Percentiles rank a stretch among this genome's conserved stretches.
These are phyloP conservation scores for Apiotrichum montevideense DNA, from an alignment of 1,284 basidiomycete genomes.

Conservation along the genomic window DNA sequence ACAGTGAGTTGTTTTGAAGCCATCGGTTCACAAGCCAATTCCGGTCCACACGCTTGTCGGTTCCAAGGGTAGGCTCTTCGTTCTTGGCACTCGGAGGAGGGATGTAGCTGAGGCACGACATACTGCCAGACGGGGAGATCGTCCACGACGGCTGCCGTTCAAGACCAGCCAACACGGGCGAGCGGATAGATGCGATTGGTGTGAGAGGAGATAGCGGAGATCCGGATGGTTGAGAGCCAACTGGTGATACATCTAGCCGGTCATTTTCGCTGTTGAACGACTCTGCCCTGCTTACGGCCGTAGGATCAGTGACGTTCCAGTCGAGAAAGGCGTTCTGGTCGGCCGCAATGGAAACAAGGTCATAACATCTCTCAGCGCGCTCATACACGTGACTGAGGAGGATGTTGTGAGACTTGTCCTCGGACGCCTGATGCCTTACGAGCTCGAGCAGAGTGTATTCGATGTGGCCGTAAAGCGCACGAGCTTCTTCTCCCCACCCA, in stretches of 20 bases:
- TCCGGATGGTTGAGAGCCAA: neutral
- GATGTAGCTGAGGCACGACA: constrained; percentile 1
- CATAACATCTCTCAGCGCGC: constrained; percentile 13
- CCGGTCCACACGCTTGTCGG: constrained; percentile 11
- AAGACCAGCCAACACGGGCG: neutral
- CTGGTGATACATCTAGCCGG: neutral
- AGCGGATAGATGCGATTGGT: neutral
- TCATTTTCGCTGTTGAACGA: neutral
- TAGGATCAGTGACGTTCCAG: constrained; percentile 9
- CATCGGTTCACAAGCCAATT: constrained; percentile 22
- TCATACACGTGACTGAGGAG: constrained; percentile 12
- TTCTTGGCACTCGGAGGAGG: constrained; percentile 5
- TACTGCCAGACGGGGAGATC: neutral
- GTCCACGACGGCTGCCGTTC: neutral
- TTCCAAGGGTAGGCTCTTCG: constrained; percentile 9
- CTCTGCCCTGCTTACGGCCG: neutral
- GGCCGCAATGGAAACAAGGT: constrained; percentile 5
- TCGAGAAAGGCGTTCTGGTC: constrained; percentile 31
- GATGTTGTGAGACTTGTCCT: constrained; percentile 13
- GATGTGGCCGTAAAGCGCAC: constrained; percentile 17
- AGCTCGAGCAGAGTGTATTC: constrained; percentile 15
- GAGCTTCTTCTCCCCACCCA: constrained; percentile 23
- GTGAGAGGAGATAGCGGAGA: neutral
- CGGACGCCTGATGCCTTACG: constrained; percentile 18
- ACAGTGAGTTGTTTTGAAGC: constrained; percentile 1